These are phyloP conservation scores for Lachnellula subtilissima DNA, from an alignment of 2,329 filamentous ascomycete species.

Conservation along the genomic window DNA sequence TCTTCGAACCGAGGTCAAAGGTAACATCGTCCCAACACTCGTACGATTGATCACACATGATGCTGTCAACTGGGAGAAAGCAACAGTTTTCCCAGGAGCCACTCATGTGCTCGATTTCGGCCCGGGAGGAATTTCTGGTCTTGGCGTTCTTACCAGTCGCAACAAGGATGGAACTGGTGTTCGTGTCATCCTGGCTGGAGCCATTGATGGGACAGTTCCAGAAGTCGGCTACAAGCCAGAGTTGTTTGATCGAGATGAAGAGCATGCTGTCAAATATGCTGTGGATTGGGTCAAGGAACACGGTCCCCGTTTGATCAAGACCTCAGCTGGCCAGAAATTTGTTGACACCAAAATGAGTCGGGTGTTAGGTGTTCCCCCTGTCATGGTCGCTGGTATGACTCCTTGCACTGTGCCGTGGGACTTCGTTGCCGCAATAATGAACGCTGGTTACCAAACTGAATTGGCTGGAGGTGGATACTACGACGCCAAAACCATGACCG, in stretches of 20 bases:
- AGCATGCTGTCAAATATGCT: slow-evolving; percentile 90
- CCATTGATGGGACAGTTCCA: slow-evolving; percentile 82
- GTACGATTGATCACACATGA: slow-evolving; percentile 93
- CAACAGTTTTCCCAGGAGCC: slow-evolving; percentile 82
- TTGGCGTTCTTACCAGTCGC: slow-evolving; percentile 92
- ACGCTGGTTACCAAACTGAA: slow-evolving; percentile 91
- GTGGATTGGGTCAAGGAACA: slow-evolving; percentile 98
- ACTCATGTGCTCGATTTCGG: slow-evolving; percentile 97
- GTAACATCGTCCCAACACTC: slow-evolving; percentile 79
- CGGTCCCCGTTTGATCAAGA: slow-evolving; percentile 87
- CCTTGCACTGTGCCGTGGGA: slow-evolving; percentile 85
- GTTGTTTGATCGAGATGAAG: slow-evolving; percentile 92
- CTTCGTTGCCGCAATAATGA: slow-evolving; percentile 89
- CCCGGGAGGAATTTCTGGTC: slow-evolving; percentile 91
- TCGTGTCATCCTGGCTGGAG: slow-evolving; percentile 87
- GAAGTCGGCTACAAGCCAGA: slow-evolving; percentile 98
- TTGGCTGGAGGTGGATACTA: slow-evolving; percentile 88
- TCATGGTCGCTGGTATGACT: slow-evolving; percentile 94
- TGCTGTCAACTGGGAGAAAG: slow-evolving; percentile 92
- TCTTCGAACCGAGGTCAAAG: slow-evolving; percentile 62
- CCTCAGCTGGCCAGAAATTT: slow-evolving; percentile 80
- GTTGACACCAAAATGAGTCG: slow-evolving; percentile 97
- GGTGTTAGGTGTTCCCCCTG: slow-evolving; percentile 74
- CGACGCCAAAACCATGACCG: slow-evolving; percentile 74
- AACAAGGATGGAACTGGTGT: slow-evolving; percentile 99